phyloP scores from a whole-genome alignment of 805 yeast genomes.

The Blastobotrys chiropterorum region DNA sequence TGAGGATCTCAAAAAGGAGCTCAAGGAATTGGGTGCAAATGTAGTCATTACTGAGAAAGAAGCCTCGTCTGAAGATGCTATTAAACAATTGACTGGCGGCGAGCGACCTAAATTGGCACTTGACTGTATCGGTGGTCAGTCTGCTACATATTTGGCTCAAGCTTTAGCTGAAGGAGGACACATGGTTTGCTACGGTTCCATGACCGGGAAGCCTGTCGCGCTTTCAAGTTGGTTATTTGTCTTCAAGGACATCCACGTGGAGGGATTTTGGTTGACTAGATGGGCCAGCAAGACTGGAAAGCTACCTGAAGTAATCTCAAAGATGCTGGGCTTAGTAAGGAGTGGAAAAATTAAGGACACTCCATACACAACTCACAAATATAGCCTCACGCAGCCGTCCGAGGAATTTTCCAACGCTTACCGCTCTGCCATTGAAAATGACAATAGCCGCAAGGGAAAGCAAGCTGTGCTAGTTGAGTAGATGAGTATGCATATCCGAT shows the following conservation, averaged over 20 bases:
- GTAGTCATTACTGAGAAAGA: constrained; percentile 86
- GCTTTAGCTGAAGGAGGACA: constrained; percentile 72
- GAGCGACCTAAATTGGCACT: constrained; percentile 70
- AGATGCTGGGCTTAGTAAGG: not conserved
- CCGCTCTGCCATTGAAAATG: not conserved
- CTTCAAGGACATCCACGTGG: constrained; percentile 77
- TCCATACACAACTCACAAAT: not conserved
- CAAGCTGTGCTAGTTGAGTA: not conserved
- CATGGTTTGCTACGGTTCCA: constrained; percentile 91
- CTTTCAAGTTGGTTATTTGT: constrained; percentile 85
- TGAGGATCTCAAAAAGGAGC: constrained; percentile 50
- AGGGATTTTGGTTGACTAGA: constrained; percentile 90
- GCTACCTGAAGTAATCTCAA: not conserved
- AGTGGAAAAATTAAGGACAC: constrained; percentile 25
- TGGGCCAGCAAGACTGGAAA: constrained; percentile 37
- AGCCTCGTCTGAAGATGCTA: constrained; percentile 57
- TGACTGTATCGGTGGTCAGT: constrained; percentile 90
- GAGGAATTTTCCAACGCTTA: not conserved
- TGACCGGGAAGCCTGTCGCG: constrained; percentile 91
- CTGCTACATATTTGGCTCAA: constrained; percentile 74
- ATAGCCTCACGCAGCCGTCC: not conserved
- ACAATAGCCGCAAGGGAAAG: not conserved
- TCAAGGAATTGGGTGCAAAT: constrained; percentile 71
- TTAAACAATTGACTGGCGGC: constrained; percentile 41
- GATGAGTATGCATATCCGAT: too few relatives aligned